phyloP scores from a whole-genome alignment of 2,329 filamentous ascomycete species.

The Calonectria montana region DNA sequence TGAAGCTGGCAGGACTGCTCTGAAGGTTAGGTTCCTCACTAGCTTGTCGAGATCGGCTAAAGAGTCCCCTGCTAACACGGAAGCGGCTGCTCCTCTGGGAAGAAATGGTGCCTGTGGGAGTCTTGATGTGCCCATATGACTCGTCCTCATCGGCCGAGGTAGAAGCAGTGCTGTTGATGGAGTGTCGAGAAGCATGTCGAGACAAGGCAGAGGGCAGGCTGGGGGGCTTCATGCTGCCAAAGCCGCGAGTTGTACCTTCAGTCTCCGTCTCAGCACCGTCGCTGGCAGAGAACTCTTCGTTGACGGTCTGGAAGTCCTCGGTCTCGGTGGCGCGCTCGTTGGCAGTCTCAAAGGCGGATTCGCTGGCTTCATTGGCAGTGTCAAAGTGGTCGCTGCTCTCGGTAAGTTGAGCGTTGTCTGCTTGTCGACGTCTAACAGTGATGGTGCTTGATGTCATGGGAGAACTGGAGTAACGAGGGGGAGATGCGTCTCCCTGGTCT shows the following conservation, averaged over 20 bases:
- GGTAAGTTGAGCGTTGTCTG: slow-evolving; percentile 41
- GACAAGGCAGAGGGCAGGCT: slow-evolving; percentile 51
- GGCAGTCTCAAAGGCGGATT: slow-evolving; percentile 73
- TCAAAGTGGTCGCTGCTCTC: slow-evolving; percentile 79
- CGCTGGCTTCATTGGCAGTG: slow-evolving; percentile 81
- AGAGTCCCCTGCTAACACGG: slow-evolving; percentile 73
- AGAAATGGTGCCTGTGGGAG: slow-evolving; percentile 68
- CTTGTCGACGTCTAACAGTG: slow-evolving; percentile 30
- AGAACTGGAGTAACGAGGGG: slow-evolving; percentile 38
- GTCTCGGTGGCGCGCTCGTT: slow-evolving; percentile 90
- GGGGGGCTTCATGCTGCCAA: slow-evolving; percentile 55
- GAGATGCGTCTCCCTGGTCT: slow-evolving; percentile 68
- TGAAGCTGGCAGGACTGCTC: slow-evolving; percentile 70
- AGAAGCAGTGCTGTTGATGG: slow-evolving; percentile 89
- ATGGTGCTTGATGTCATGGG: slow-evolving; percentile 32
- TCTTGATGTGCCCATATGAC: slow-evolving; percentile 63
- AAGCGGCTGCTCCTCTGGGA: slow-evolving; percentile 76
- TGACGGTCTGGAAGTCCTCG: slow-evolving; percentile 95
- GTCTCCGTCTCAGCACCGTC: slow-evolving; percentile 94
- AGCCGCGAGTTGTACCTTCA: slow-evolving; percentile 68
- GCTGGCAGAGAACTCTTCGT: slow-evolving; percentile 79
- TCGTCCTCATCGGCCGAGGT: slow-evolving; percentile 83
- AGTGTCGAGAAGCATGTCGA: slow-evolving; percentile 67
- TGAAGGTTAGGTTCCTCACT: slow-evolving; percentile 69
- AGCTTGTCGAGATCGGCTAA: slow-evolving; percentile 67